Base-by-base conservation (phyloP, 2,329 filamentous ascomycete genomes). In the Colletotrichum somersetense region DNA sequence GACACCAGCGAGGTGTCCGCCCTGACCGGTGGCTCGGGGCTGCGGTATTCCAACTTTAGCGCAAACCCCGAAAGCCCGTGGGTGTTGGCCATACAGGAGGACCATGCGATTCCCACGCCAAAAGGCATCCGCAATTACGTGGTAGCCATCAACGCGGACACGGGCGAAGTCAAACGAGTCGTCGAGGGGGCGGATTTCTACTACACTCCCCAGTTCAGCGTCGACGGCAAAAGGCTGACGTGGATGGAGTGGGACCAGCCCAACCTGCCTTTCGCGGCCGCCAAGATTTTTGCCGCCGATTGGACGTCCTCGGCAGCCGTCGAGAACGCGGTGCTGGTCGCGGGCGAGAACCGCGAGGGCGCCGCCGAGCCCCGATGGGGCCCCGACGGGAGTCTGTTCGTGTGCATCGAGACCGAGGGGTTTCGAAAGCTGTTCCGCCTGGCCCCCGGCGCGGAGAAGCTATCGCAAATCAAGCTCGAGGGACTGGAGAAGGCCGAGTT, bases 241-340 rank as follows among this genome's bases (percentile, higher is more conserved):
- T 89, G 87, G 87, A 79, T 86, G 16, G 84, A 89, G 71, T 89
- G 87, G 87, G 79, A 85, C 23, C 86, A 88, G 73, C 87, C 87
- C 0, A 81, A 86, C 61, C 83, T 89, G 79, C 85, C 86, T 0
- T 89, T 87, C 80, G 83, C 83, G 1, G 83, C 83, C 0, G 83
- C 82, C 2, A 81, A 84, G 66, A 76, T 89, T 1, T 83, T 82
- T 74, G 75, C 81, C 57, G 86, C 83, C 0, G 79, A 83, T 10
- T 88, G 85, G 82, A 58, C 78, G 16, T 63, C 63, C 1, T 75
- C 79, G 55, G 80, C 79, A 0, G 75, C 76, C 2, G 64, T 85
- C 12, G 74, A 74, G 5, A 79, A 82, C 20, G 53, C 75, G 3
- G 79, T 71, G 0, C 73, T 81, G 1, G 73, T 89, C n/a, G 83